These are phyloP conservation scores for Moesziomyces globuligerus DNA, from an alignment of 1,284 basidiomycete genomes.

Conservation along the genomic window DNA sequence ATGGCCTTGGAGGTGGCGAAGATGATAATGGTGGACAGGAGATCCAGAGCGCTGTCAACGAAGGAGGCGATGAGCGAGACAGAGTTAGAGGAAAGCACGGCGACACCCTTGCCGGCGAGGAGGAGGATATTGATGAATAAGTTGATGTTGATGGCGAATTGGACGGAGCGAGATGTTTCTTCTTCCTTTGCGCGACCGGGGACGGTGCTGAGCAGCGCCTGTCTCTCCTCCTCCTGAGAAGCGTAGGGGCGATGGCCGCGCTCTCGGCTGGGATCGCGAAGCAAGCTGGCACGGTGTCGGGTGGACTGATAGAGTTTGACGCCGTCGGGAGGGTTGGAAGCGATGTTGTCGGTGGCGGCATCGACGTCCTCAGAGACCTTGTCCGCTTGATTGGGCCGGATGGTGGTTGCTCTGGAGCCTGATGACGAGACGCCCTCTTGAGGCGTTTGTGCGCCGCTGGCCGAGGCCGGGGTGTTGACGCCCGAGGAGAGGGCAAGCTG, in stretches of 20 bases:
- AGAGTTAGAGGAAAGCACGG: conserved; percentile 71
- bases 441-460: conserved; percentile 25
- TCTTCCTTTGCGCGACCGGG: conserved; percentile 60
- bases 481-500: conserved; percentile 33
- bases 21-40: conserved; percentile 71
- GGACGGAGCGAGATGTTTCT: conserved; percentile 53
- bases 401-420: conserved; percentile 22
- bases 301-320: conserved; percentile 9
- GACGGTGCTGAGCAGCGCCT: conserved; percentile 59
- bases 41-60: conserved; percentile 72
- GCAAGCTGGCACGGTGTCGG: conserved; percentile 20
- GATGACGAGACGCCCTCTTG: conserved; percentile 19
- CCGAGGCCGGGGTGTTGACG: conserved; percentile 12
- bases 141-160: conserved; percentile 65
- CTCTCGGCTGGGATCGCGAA: conserved; percentile 27
- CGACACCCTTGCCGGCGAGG: conserved; percentile 70
- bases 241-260: conserved; percentile 27
- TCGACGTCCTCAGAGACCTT: conserved; percentile 28
- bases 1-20: conserved; percentile 62
- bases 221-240: conserved; percentile 56
- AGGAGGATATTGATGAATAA: conserved; percentile 70
- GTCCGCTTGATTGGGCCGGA: conserved; percentile 31
- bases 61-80: conserved; percentile 72
- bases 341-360: neutral
- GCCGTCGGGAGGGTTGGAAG: conserved; percentile 7